These are phyloP conservation scores for Catunica adiposa DNA, from an alignment of 2,329 filamentous ascomycete genomes.

Conservation along the genomic window DNA sequence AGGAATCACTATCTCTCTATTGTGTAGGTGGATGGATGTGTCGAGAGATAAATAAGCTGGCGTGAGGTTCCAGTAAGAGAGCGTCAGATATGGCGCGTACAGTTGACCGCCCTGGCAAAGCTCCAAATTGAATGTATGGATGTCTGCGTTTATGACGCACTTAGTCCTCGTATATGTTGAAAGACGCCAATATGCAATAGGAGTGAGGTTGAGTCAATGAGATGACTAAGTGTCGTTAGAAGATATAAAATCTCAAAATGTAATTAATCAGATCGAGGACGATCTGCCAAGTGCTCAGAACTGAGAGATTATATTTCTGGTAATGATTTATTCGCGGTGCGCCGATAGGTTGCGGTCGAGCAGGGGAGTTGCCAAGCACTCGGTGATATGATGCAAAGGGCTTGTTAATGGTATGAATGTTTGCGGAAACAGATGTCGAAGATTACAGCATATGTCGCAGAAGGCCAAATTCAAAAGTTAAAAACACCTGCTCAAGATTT, in stretches of 20 bases:
- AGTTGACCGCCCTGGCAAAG: not conserved
- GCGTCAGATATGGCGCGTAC: not conserved
- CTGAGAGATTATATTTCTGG: not conserved
- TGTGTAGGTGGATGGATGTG: not conserved
- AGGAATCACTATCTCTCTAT: not conserved
- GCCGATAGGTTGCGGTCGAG: not conserved
- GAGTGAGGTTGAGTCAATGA: not conserved
- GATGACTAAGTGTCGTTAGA: too few species aligned
- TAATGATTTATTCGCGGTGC: not conserved
- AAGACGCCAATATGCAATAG: not conserved
- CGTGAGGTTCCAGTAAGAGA: not conserved
- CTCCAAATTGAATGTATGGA: not conserved
- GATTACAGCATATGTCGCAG: not conserved
- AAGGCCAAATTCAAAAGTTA: not conserved
- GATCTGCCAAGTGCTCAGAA: too few species aligned
- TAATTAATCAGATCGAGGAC: too few species aligned
- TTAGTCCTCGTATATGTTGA: not conserved
- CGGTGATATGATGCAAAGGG: not conserved
- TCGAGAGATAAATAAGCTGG: not conserved
- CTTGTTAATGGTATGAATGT: not conserved
- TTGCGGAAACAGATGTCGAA: not conserved
- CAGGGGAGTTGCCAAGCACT: not conserved
- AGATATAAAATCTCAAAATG: too few species aligned
- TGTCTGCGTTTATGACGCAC: not conserved
- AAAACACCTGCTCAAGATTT: not conserved